Conservation (phyloP, 805 yeast genomes). For the Jamesozyma lodderae region DNA sequence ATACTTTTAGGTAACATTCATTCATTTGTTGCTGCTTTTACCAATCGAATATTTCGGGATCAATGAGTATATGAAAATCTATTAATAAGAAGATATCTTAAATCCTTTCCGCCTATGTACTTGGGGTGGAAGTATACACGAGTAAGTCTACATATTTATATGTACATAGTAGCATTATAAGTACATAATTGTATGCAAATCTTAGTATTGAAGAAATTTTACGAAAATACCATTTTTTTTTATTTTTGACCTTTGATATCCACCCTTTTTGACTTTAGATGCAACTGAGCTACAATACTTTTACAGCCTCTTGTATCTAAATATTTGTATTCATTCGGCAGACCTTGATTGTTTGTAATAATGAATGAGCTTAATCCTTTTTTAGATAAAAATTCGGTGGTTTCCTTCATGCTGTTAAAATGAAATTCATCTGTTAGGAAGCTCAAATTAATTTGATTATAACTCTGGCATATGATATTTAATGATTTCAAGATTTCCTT, state of each 20-base stretch:
- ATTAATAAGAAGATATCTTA: too few species aligned
- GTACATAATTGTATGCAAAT: too few species aligned
- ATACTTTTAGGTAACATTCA: too few species aligned
- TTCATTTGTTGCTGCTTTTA: too few species aligned
- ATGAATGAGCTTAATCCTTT: conserved; percentile 32
- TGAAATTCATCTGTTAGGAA: conserved; percentile 34
- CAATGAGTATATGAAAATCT: too few species aligned
- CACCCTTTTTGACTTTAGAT: conserved; percentile 42
- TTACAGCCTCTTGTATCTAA: conserved; percentile 31
- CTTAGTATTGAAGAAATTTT: too few species aligned
- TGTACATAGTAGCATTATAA: too few species aligned
- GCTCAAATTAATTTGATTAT: conserved; percentile 37
- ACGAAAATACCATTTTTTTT: neutral
- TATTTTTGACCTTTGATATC: conserved; percentile 80
- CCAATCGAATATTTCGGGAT: too few species aligned
- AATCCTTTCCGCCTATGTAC: too few species aligned
- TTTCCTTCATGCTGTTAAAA: conserved; percentile 34
- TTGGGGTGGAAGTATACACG: too few species aligned
- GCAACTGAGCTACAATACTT: conserved; percentile 31
- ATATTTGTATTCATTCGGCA: conserved; percentile 24
- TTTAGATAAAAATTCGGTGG: conserved; percentile 36
- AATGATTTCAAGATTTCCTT: conserved; percentile 53
- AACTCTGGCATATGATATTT: conserved; percentile 46
- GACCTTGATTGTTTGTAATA: conserved; percentile 22
- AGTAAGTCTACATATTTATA: too few species aligned